Percentiles rank a stretch among this genome's conserved stretches.
phyloP scores from a whole-genome alignment of 2,329 filamentous ascomycete species.

The Biscogniauxia sp. region DNA sequence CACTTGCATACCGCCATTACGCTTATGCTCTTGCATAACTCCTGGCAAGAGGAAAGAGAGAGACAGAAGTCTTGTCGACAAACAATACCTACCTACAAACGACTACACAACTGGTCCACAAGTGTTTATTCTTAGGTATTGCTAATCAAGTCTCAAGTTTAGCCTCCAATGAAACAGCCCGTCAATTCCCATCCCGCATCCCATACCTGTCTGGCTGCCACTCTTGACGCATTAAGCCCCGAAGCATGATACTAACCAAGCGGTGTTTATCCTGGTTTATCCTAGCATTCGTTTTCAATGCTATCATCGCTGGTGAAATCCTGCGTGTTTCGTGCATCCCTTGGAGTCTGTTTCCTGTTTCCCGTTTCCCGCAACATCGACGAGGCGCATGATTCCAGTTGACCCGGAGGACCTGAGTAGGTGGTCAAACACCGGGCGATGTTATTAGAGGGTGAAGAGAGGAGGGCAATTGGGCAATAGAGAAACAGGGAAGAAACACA shows the following conservation, averaged over 20 bases:
- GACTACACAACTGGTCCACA: background rate
- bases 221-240: background rate
- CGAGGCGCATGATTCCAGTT: conserved; percentile 6
- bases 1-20: conserved; percentile 8
- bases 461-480: background rate
- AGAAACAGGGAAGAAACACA: conserved; percentile 1
- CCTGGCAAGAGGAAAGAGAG: too few relatives aligned
- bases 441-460: background rate
- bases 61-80: too few relatives aligned
- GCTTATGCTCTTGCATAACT: conserved; percentile 8
- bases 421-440: background rate
- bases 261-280: conserved; percentile 7
- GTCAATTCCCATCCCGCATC: background rate
- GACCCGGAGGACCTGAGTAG: background rate
- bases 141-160: background rate
- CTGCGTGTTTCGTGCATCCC: conserved; percentile 7
- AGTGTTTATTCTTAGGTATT: background rate
- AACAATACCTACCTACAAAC: background rate
- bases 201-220: background rate
- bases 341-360: background rate
- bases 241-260: conserved; percentile 7
- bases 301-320: conserved; percentile 5
- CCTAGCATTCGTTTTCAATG: conserved; percentile 17
- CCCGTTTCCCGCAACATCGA: background rate
- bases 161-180: background rate